These are phyloP conservation scores for Corrigiola litoralis DNA, from an alignment of 179 eudicot species.

Conservation along the genomic window DNA sequence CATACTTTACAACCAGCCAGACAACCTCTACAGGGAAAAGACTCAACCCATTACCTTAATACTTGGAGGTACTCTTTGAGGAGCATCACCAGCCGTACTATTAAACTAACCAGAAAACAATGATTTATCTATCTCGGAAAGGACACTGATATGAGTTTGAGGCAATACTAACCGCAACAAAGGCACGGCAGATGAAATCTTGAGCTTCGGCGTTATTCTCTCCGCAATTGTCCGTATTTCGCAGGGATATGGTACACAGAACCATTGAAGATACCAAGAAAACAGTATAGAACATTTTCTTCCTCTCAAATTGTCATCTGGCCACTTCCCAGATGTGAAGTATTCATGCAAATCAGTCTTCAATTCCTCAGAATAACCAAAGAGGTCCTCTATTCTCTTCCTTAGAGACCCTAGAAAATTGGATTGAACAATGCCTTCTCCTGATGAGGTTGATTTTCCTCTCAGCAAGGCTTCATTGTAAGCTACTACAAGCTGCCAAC, in stretches of 20 bases:
- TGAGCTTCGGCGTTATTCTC: conserved; percentile 34
- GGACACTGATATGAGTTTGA: conserved; percentile 47
- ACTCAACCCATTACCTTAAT: too few relatives aligned
- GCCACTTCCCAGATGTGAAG: conserved; percentile 61
- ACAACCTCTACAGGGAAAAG: too few relatives aligned
- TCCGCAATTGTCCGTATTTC: conserved; percentile 37
- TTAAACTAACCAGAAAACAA: conserved; percentile 12
- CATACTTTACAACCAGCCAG: too few relatives aligned
- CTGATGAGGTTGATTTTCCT: conserved; percentile 46
- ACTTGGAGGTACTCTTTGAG: too few relatives aligned
- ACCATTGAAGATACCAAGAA: conserved; percentile 93
- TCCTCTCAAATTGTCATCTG: conserved; percentile 29
- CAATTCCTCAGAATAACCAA: conserved; percentile 30
- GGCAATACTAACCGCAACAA: conserved; percentile 66
- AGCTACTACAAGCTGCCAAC: conserved; percentile 74
- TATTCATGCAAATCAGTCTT: conserved; percentile 40
- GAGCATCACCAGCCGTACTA: neutral
- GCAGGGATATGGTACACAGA: conserved; percentile 54
- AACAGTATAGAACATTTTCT: conserved; percentile 40
- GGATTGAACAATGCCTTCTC: conserved; percentile 70
- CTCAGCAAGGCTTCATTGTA: conserved; percentile 67
- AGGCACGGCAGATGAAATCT: conserved; percentile 44
- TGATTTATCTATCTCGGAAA: conserved; percentile 42
- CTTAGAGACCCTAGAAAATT: conserved; percentile 67
- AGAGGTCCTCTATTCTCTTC: conserved; percentile 71